Base-by-base conservation (phyloP, 257 asterid genomes). In the Penstemon eatonii region DNA sequence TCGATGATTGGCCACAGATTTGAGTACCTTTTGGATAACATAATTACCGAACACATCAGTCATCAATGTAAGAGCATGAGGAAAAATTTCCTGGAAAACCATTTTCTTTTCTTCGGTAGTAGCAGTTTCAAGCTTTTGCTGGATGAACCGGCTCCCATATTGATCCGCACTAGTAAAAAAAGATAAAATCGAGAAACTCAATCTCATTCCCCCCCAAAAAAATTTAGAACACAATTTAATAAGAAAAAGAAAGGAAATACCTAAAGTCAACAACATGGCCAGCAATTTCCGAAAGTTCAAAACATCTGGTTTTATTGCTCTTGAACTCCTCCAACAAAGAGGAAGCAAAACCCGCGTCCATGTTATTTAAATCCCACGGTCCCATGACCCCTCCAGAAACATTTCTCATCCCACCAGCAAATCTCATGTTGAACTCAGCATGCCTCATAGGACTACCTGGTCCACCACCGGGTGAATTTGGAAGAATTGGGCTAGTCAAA, bases 11-110 rank as follows among this genome's bases (percentile, higher is more conserved):
- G 15, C 8, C 9, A 33, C 15, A 42, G 54, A 40, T 38, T 71
- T 10, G 4, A 36, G 42, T 80, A 88, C 97, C 97, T 88, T 90
- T 56, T 88, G 97, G 76, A 90, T 80, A 67, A 90, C 97, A 77
- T 90, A 90, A 73, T 90, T 90, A 54, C 97, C 97, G 36, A 88
- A 90, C 62, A 88, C 97, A 79, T 88, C 97, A 18, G 94, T 90
- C 91, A 88, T 88, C 70, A 90, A 75, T n/a, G 89, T 56, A 46
- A 86, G 90, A 64, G 85, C 94, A 0, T 82, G 92, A 18, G 92
- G 97, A 81, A 84, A 78, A 51, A 90, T 88, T 74, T 90, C 97
- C 62, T 73, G 83, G 74, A 83, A 90, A 60, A 90, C 91, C 97
- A 86, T 90, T 78, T 77, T 72, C 73, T 84, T 88, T 85, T 90